These are phyloP conservation scores for Arthrocladium fulminans DNA, from an alignment of 2,329 filamentous ascomycete species.

Conservation along the genomic window DNA sequence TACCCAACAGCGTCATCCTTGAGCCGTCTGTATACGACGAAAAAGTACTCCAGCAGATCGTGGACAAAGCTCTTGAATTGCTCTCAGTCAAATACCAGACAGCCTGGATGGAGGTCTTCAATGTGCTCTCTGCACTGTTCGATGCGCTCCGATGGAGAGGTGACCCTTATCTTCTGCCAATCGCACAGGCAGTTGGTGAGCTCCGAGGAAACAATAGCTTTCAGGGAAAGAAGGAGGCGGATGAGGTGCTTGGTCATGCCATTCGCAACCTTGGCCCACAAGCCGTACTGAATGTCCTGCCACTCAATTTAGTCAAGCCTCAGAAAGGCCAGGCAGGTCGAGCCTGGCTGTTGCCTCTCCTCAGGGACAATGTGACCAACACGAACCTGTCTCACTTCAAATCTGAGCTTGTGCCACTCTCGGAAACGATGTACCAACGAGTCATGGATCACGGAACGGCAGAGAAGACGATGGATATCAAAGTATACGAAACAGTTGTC, in stretches of 20 bases:
- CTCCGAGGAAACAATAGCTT: slow-evolving; percentile 83
- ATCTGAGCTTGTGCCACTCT: slow-evolving; percentile 76
- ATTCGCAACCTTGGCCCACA: slow-evolving; percentile 85
- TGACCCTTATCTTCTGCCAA: slow-evolving; percentile 64
- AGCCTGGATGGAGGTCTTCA: slow-evolving; percentile 92
- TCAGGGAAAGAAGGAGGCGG: slow-evolving; percentile 86
- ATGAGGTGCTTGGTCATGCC: slow-evolving; percentile 79
- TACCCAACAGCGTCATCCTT: slow-evolving; percentile 72
- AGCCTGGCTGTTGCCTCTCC: slow-evolving; percentile 88
- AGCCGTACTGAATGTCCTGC: slow-evolving; percentile 69
- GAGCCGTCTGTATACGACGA: slow-evolving; percentile 91
- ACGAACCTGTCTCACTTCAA: slow-evolving; percentile 80
- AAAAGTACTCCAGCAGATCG: slow-evolving; percentile 74
- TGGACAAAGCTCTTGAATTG: slow-evolving; percentile 59
- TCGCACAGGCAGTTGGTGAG: slow-evolving; percentile 74
- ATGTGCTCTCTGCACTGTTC: slow-evolving; percentile 76
- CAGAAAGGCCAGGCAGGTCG: slow-evolving; percentile 69
- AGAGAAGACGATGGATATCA: slow-evolving; percentile 90
- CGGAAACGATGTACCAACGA: slow-evolving; percentile 79
- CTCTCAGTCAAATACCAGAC: slow-evolving; percentile 86
- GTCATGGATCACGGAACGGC: slow-evolving; percentile 72
- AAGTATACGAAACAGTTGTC: slow-evolving; percentile 94
- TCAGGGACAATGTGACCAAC: slow-evolving; percentile 84
- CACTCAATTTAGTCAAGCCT: slow-evolving; percentile 74
- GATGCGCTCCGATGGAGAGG: slow-evolving; percentile 78